Evolutionary conservation across 2,329 filamentous ascomycete genomes (phyloP), one percentile per base, ranked within the genome.

Genomic region (Lachnellula arida): DNA sequence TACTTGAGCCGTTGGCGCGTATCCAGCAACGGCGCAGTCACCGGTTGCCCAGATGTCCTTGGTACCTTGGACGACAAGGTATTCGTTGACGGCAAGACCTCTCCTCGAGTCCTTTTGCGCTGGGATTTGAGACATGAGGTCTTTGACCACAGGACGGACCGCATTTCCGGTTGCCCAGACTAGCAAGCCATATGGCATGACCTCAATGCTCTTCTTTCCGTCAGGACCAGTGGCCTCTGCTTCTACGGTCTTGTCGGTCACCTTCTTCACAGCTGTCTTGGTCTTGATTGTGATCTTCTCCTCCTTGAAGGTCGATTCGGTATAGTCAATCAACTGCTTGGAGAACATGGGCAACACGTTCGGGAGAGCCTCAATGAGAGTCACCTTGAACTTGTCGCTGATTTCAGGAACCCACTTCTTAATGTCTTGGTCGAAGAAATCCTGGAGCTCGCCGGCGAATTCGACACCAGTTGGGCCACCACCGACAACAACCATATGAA

Each of bases 131-230:
- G 76, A 76, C 84, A 97, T 96, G 60, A 99, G 85, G 72, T 99
- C 93, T 71, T 87, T 89, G 71, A 99, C 85, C 15, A 99, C 80
- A 25, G 88, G 87, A 56, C 94, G 91, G 60, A 97, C 79, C 48
- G 94, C 91, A 74, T 99, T 99, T 71, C 94, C 94, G 39, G 94
- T 99, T 49, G 94, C 94, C 94, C 94, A 99, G 62, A 99, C 94
- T 46, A 99, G 86, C 43, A 97, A 86, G 68, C 94, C 94, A 72
- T 95, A 99, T 61, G 94, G 93, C 64, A 97, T 91, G 53, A 81
- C 81, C 70, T 96, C 83, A 39, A 84, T 75, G 65, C 86, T 80
- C 80, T 96, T 97, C 76, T 84, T 83, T 71, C 94, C 94, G 66
- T 96, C 89, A 17, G 92, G 86, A 51, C 84, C 82, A 54, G 84